phyloP scores from a whole-genome alignment of 768 basidiomycete species.

The Boletellus ananas region DNA sequence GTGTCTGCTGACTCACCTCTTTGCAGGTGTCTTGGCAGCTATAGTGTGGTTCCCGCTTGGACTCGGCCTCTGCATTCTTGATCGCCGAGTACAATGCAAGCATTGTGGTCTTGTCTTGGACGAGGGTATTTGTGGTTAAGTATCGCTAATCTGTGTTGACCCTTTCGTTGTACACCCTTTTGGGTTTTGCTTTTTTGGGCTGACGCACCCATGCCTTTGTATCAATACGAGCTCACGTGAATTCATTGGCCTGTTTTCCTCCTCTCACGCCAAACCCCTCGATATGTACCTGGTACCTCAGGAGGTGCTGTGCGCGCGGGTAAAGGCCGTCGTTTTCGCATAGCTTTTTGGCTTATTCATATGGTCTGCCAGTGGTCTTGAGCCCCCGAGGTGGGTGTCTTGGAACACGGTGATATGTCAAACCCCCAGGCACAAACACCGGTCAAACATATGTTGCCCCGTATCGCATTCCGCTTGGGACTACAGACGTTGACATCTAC shows the following conservation, averaged over 20 bases:
- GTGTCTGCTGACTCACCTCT: neutral
- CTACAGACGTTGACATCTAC: no score
- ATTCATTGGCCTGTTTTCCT: neutral
- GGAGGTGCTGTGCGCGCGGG: neutral
- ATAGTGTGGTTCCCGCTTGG: conserved; percentile 86
- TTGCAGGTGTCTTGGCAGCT: conserved; percentile 70
- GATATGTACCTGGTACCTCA: neutral
- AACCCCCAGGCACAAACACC: neutral
- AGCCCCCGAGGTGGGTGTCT: no score
- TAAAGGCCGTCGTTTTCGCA: neutral
- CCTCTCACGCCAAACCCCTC: neutral
- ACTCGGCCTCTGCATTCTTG: conserved; percentile 72
- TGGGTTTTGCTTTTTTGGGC: neutral
- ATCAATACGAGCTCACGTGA: conserved; percentile 8
- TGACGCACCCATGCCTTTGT: conserved; percentile 10
- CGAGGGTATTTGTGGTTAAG: conserved; percentile 33
- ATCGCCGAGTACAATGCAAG: conserved; percentile 62
- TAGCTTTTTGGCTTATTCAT: neutral
- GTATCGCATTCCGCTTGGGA: no score
- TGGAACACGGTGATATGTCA: neutral
- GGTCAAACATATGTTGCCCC: neutral
- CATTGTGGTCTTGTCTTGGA: conserved; percentile 43
- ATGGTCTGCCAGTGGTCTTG: neutral
- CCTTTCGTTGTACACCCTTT: neutral
- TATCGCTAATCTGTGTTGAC: neutral